Percentiles rank a stretch among this genome's conserved stretches.
Conservation (phyloP, 2,329 filamentous ascomycete genomes). For the Hysterium pulicare region DNA sequence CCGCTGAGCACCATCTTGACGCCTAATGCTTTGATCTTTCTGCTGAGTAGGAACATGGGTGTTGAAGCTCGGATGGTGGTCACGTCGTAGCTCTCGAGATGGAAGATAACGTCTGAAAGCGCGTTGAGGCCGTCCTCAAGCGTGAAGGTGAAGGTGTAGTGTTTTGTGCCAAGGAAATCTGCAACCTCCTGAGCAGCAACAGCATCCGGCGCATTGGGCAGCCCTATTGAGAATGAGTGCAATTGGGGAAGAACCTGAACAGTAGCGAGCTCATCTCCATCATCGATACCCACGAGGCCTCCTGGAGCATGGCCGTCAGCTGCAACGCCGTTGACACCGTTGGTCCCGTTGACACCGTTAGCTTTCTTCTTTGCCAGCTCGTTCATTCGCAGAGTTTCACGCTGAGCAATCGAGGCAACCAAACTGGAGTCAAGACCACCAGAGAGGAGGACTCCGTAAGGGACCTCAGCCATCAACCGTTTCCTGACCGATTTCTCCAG, state of each 20-base stretch:
- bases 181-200: conserved; percentile 89
- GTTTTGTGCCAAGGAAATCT: conserved; percentile 94
- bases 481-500: conserved; percentile 92
- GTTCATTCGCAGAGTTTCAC: conserved; percentile 79
- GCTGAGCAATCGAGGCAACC: conserved; percentile 91
- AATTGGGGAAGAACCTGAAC: conserved; percentile 90
- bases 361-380: conserved; percentile 52
- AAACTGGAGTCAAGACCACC: conserved; percentile 94
- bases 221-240: conserved; percentile 97
- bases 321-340: conserved; percentile 47
- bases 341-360: conserved; percentile 37
- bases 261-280: conserved; percentile 83
- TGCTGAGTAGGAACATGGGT: conserved; percentile 94
- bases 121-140: conserved; percentile 96
- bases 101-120: conserved; percentile 94
- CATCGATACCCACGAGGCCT: conserved; percentile 87
- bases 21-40: conserved; percentile 99
- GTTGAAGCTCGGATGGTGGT: conserved; percentile 98
- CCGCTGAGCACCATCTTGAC: conserved; percentile 99
- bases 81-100: conserved; percentile 96
- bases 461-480: conserved; percentile 97
- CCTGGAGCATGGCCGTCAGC: conserved; percentile 20
- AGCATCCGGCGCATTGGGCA: conserved; percentile 88
- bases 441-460: conserved; percentile 92
- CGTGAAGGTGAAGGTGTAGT: conserved; percentile 97